Percentiles rank a stretch among this genome's conserved stretches.
Evolutionary conservation across 768 basidiomycete species (phyloP).

Genomic region (Auricularia auricula-judae): DNA sequence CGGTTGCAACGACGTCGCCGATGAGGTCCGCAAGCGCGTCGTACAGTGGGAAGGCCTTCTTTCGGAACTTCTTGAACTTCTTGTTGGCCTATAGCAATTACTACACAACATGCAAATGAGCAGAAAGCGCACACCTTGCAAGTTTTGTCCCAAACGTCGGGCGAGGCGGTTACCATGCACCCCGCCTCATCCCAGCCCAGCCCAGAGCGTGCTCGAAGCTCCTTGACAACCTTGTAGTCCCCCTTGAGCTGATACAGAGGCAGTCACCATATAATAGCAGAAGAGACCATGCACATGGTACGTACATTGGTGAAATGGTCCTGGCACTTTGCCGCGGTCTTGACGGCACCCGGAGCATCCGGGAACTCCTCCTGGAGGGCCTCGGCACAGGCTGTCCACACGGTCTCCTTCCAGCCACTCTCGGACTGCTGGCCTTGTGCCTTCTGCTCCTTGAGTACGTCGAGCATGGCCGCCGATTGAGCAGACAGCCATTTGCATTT

Average conservation of each 20-base stretch:
- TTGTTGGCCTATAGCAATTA: neutral
- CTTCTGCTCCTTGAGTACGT: neutral
- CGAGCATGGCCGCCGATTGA: neutral
- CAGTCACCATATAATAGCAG: neutral
- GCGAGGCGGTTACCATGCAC: neutral
- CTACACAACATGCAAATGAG: neutral
- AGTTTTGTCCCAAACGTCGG: neutral
- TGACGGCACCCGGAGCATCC: neutral
- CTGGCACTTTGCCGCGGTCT: neutral
- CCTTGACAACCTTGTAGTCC: neutral
- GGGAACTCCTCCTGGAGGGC: neutral
- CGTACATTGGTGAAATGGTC: neutral
- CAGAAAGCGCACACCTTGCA: neutral
- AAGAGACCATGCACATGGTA: neutral
- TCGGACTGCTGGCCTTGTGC: neutral
- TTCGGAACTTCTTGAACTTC: neutral
- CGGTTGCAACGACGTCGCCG: neutral
- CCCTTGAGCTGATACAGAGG: neutral
- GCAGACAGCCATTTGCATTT: neutral
- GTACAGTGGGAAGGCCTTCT: neutral
- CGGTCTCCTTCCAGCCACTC: neutral
- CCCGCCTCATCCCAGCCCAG: neutral
- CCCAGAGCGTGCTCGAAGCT: neutral
- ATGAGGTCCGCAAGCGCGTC: neutral
- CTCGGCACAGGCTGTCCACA: neutral